Conservation (phyloP, 2,329 filamentous ascomycete genomes). For the Cyclaneusma minus region DNA sequence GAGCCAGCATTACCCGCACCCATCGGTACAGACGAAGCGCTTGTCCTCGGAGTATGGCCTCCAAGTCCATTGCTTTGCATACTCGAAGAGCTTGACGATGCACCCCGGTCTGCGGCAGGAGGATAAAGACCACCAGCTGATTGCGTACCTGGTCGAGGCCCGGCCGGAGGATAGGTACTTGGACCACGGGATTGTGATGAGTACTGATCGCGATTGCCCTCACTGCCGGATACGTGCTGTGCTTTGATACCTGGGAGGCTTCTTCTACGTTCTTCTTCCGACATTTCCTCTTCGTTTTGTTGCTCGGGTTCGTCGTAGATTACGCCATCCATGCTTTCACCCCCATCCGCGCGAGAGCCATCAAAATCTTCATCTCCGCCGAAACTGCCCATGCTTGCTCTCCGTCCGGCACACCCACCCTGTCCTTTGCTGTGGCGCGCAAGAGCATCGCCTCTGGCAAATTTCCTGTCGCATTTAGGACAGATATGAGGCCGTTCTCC, state of each 20-base stretch:
- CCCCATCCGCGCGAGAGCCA: slow-evolving; percentile 32
- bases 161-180: slow-evolving; percentile 65
- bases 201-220: slow-evolving; percentile 17
- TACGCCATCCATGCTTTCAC: slow-evolving; percentile 39
- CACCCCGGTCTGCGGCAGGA: slow-evolving; percentile 39
- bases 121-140: slow-evolving; percentile 42
- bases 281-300: slow-evolving; percentile 43
- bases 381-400: slow-evolving; percentile 74
- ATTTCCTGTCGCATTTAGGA: slow-evolving; percentile 84
- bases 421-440: slow-evolving; percentile 92
- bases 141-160: slow-evolving; percentile 29
- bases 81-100: slow-evolving; percentile 32
- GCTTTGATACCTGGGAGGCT: slow-evolving; percentile 64
- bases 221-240: slow-evolving; percentile 37
- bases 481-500: slow-evolving; percentile 93
- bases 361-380: slow-evolving; percentile 62
- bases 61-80: slow-evolving; percentile 20
- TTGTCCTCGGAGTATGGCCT: slow-evolving; percentile 31
- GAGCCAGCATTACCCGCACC: slow-evolving; percentile 23
- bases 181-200: slow-evolving; percentile 48
- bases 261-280: slow-evolving; percentile 42
- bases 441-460: slow-evolving; percentile 86
- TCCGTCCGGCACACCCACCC: slow-evolving; percentile 82
- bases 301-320: slow-evolving; percentile 32
- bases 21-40: slow-evolving; percentile 31